A percentile compares a stretch with the other conserved stretches of the same genome.
These are phyloP conservation scores for Populus tremula DNA, from an alignment of 345 rosid genomes.

Conservation along the genomic window DNA sequence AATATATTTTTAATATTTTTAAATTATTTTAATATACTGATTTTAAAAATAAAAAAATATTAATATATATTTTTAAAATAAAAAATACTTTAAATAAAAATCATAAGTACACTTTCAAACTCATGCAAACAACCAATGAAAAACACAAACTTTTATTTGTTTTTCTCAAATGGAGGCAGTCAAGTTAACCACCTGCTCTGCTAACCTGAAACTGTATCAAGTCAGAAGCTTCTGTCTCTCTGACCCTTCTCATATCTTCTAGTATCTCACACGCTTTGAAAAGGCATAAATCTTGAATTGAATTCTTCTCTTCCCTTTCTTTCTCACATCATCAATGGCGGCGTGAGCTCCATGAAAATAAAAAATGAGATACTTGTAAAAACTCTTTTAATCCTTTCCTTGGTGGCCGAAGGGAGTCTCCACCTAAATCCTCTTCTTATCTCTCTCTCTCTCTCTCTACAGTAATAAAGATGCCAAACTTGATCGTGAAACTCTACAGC, in stretches of 20 bases:
- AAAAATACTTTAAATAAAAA: too few species aligned
- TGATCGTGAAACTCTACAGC: conserved; percentile 81
- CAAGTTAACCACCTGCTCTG: too few species aligned
- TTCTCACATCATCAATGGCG: conserved; percentile 1
- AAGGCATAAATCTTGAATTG: not conserved
- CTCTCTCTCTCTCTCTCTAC: not conserved
- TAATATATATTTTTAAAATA: too few species aligned
- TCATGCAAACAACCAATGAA: not conserved
- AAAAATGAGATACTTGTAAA: not conserved
- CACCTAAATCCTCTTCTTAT: not conserved
- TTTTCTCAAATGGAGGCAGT: not conserved
- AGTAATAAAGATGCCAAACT: conserved; percentile 63
- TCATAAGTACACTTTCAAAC: too few species aligned
- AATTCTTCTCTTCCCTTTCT: conserved; percentile 3
- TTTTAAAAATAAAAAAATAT: too few species aligned
- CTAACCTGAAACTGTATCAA: not conserved
- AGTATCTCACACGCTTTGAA: not conserved
- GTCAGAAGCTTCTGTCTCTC: conserved; percentile 10
- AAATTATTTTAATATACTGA: too few species aligned
- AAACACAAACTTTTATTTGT: not conserved
- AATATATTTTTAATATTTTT: too few species aligned
- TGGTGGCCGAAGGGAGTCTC: not conserved
- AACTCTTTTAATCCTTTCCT: not conserved
- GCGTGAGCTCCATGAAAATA: not conserved
- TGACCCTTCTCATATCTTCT: not conserved